These are phyloP conservation scores for Solanum sejunctum DNA, from an alignment of 257 asterid species.

Conservation along the genomic window DNA sequence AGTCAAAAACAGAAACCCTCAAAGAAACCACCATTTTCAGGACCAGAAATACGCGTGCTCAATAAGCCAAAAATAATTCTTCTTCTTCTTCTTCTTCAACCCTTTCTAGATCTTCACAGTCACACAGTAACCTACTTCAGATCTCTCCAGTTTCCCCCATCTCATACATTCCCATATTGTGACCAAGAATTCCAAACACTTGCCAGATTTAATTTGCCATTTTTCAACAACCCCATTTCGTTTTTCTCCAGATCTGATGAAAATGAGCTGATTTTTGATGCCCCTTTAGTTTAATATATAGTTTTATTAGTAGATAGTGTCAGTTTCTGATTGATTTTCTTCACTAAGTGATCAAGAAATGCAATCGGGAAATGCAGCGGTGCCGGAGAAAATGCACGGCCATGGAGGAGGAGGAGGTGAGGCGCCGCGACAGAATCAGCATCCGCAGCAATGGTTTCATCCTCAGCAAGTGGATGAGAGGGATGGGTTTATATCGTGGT, in stretches of 20 bases:
- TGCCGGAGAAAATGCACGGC: conserved; percentile 14
- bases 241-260: neutral
- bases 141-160: neutral
- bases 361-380: conserved; percentile 35
- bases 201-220: neutral
- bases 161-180: neutral
- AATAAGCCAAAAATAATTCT: neutral
- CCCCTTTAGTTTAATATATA: neutral
- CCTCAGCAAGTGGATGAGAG: conserved; percentile 36
- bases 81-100: neutral
- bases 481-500: conserved; percentile 68
- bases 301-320: neutral
- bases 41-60: neutral
- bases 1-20: conserved; percentile 1
- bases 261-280: neutral
- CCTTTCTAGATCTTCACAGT: neutral
- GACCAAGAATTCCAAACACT: neutral
- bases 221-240: neutral
- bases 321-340: neutral
- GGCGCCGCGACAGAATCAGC: conserved; percentile 2
- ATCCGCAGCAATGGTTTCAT: conserved; percentile 35
- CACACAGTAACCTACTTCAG: neutral
- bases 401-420: conserved; percentile 8
- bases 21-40: neutral
- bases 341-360: conserved; percentile 19